Evolutionary conservation across 2,329 filamentous ascomycete genomes (phyloP).

Genomic region (Pseudogymnoascus sp.): DNA sequence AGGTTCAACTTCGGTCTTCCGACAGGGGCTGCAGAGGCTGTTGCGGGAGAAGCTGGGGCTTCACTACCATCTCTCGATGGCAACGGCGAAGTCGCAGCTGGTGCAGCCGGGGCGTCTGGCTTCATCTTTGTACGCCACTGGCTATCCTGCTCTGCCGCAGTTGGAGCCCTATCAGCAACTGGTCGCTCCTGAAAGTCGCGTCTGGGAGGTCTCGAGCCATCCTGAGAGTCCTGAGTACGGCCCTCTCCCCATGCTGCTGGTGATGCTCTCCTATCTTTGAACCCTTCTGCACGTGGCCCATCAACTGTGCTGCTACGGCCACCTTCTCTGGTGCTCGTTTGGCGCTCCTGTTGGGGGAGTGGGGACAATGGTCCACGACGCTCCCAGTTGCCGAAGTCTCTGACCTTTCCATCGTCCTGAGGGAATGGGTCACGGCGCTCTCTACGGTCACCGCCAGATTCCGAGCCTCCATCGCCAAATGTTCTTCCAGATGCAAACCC

Average conservation of each 20-base stretch:
- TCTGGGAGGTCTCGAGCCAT: slow-evolving; percentile 66
- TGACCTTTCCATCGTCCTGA: slow-evolving; percentile 65
- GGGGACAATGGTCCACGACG: slow-evolving; percentile 86
- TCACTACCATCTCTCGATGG: slow-evolving; percentile 67
- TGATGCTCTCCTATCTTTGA: slow-evolving; percentile 57
- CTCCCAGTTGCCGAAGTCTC: slow-evolving; percentile 88
- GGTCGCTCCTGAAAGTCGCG: slow-evolving; percentile 68
- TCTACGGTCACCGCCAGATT: slow-evolving; percentile 51
- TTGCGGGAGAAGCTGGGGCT: slow-evolving; percentile 65
- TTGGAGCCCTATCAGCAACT: slow-evolving; percentile 62
- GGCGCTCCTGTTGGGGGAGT: slow-evolving; percentile 45
- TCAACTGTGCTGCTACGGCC: slow-evolving; percentile 54
- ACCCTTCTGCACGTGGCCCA: slow-evolving; percentile 49
- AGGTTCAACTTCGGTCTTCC: slow-evolving; percentile 79
- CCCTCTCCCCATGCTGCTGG: slow-evolving; percentile 72
- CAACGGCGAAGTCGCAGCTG: slow-evolving; percentile 49
- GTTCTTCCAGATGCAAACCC: slow-evolving; percentile 38
- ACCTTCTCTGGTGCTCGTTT: slow-evolving; percentile 45
- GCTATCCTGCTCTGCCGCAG: slow-evolving; percentile 85
- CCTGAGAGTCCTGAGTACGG: slow-evolving; percentile 48
- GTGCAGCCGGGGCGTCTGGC: slow-evolving; percentile 51
- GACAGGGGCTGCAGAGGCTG: slow-evolving; percentile 48
- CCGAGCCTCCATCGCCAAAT: slow-evolving; percentile 37
- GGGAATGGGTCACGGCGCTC: slow-evolving; percentile 66
- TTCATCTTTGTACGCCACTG: slow-evolving; percentile 91